Evolutionary conservation across 345 rosid genomes (phyloP).

Genomic region (Bretschneidera sinensis): DNA sequence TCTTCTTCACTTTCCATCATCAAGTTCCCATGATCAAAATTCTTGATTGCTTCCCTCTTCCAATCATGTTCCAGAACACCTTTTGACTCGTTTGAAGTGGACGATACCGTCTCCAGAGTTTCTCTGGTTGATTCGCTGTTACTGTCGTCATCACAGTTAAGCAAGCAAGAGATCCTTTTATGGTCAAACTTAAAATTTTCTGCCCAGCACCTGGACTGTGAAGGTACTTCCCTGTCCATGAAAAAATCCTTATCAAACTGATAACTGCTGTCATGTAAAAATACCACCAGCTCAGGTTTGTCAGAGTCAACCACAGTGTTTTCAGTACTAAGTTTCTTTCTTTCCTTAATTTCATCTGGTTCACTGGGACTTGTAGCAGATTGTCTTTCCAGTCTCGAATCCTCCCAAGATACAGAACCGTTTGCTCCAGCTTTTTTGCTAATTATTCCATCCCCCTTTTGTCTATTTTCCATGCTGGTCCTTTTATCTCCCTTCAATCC

Average conservation of each 20-base stretch:
- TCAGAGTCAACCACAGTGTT: slow-evolving; percentile 2
- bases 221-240: slow-evolving; percentile 15
- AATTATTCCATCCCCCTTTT: not conserved
- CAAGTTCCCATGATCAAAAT: not conserved
- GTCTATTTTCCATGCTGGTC: not conserved
- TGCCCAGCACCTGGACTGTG: not conserved
- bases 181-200: slow-evolving; percentile 7
- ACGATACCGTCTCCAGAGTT: slow-evolving; percentile 11
- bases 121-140: slow-evolving; percentile 1
- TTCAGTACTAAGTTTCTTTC: slow-evolving; percentile 2
- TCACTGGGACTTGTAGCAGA: not conserved
- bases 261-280: slow-evolving; percentile 22
- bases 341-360: slow-evolving; percentile 10
- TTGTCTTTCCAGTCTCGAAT: not conserved
- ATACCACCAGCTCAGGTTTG: slow-evolving; percentile 29
- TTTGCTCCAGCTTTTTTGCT: not conserved
- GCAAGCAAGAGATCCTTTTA: slow-evolving; percentile 8
- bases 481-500: slow-evolving; percentile 1
- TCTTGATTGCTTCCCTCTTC: not conserved
- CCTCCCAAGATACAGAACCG: not conserved
- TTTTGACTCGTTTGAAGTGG: slow-evolving; percentile 6
- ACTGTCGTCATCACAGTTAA: slow-evolving; percentile 10
- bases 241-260: slow-evolving; percentile 21
- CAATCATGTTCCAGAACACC: not conserved
- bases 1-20: slow-evolving; percentile 2